Conservation (phyloP, 2,329 filamentous ascomycete genomes). For the Arachnopeziza araneosa region DNA sequence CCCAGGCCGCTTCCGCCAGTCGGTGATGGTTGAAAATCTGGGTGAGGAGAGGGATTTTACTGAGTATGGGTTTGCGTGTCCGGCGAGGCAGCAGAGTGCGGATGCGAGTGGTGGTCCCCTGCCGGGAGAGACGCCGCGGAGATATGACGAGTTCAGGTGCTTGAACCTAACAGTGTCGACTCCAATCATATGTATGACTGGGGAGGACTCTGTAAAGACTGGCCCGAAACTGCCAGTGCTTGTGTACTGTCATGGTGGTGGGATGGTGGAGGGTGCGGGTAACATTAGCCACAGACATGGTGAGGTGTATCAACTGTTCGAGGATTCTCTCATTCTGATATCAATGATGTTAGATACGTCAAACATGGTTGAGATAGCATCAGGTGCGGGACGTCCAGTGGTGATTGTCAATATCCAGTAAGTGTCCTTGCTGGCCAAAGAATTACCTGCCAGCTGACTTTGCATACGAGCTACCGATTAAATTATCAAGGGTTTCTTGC, state of each 20-base stretch:
- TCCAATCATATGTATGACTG: slow-evolving; percentile 13
- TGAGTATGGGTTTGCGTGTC: slow-evolving; percentile 2
- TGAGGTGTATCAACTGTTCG: neutral
- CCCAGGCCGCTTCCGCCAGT: slow-evolving; percentile 5
- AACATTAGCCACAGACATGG: neutral
- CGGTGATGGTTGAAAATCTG: neutral
- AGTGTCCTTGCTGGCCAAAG: neutral
- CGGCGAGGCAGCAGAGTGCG: neutral
- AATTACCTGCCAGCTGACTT: neutral
- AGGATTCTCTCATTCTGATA: neutral
- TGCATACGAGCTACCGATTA: slow-evolving; percentile 36
- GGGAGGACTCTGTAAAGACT: neutral
- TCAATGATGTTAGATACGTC: neutral
- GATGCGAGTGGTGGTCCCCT: neutral
- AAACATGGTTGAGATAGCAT: slow-evolving; percentile 39
- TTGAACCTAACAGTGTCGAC: slow-evolving; percentile 31
- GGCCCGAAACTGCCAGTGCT: neutral
- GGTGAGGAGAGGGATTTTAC: slow-evolving; percentile 1
- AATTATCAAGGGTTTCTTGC: slow-evolving; percentile 40
- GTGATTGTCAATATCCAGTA: slow-evolving; percentile 35
- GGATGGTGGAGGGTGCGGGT: slow-evolving; percentile 25
- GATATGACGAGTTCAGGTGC: slow-evolving; percentile 33
- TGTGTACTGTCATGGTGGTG: slow-evolving; percentile 4
- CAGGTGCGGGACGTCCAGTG: slow-evolving; percentile 38
- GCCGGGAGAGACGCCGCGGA: neutral